phyloP scores from a whole-genome alignment of 768 basidiomycete species.

The Amanita muscaria region DNA sequence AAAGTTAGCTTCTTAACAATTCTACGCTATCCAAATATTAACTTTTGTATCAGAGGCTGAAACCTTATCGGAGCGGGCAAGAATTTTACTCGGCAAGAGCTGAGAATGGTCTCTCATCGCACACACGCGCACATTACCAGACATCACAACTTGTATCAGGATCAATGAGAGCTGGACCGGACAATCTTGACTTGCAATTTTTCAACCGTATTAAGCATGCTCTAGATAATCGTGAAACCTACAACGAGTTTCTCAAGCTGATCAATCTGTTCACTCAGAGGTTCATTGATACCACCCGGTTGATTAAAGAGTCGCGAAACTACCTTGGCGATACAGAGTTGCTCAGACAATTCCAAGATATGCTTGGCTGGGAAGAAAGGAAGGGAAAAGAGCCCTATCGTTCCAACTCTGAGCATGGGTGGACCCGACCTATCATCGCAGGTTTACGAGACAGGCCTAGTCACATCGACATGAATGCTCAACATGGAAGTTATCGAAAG shows the following conservation, averaged over 20 bases:
- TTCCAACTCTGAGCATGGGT: conserved; percentile 39
- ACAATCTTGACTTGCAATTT: conserved; percentile 58
- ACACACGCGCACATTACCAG: conserved; percentile 23
- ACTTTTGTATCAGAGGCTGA: conserved; percentile 32
- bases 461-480: conserved; percentile 57
- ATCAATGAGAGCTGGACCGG: conserved; percentile 19
- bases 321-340: conserved; percentile 76
- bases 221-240: conserved; percentile 65
- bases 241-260: conserved; percentile 92
- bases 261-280: conserved; percentile 94
- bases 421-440: conserved; percentile 42
- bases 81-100: conserved; percentile 31
- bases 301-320: conserved; percentile 71
- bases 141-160: conserved; percentile 15
- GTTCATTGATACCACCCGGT: conserved; percentile 77
- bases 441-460: conserved; percentile 36
- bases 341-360: conserved; percentile 72
- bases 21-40: no score
- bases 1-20: conserved; percentile 36
- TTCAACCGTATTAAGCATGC: conserved; percentile 84
- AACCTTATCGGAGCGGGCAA: conserved; percentile 26
- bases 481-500: conserved; percentile 85
- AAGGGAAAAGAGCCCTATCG: conserved; percentile 49
- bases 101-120: conserved; percentile 25
- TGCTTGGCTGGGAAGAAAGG: conserved; percentile 81